A percentile compares a stretch with the other conserved stretches of the same genome.
Conservation (phyloP, 345 rosid species). For the Rubroshorea leprosula region DNA sequence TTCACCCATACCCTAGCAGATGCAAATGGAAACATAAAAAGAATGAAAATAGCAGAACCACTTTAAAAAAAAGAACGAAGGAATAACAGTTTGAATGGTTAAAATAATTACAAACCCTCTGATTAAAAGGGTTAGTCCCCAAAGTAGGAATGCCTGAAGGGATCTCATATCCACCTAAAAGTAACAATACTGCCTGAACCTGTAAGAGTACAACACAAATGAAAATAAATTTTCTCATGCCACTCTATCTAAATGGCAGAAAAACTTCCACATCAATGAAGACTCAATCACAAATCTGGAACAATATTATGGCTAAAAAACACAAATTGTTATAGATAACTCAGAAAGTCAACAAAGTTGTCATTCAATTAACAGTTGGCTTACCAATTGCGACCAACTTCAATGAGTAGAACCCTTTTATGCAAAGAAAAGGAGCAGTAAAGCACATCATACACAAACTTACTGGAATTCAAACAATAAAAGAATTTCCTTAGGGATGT, state of each 20-base stretch:
- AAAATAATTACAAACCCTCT: conserved; percentile 12
- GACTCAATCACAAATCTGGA: background rate
- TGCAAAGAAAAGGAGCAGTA: background rate
- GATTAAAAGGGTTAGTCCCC: conserved; percentile 24
- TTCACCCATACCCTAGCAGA: conserved; percentile 28
- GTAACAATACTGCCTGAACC: conserved; percentile 48
- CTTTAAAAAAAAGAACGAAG: background rate
- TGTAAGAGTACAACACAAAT: conserved; percentile 8
- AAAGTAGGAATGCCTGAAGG: conserved; percentile 37
- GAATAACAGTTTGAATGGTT: background rate
- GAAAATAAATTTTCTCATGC: background rate
- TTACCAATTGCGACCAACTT: background rate
- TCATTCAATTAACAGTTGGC: background rate
- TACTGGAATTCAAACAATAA: no score
- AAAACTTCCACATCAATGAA: background rate
- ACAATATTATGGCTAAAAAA: background rate
- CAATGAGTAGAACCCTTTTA: background rate
- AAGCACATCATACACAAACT: background rate
- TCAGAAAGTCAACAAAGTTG: no score
- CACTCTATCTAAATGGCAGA: no score
- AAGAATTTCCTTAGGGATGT: no score
- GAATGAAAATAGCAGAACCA: background rate
- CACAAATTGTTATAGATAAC: background rate
- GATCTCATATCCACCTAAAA: conserved; percentile 40
- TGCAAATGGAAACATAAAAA: background rate